A percentile compares a stretch with the other conserved stretches of the same genome.
phyloP scores from a whole-genome alignment of 305 asterid genomes.

The Rubia balearica region DNA sequence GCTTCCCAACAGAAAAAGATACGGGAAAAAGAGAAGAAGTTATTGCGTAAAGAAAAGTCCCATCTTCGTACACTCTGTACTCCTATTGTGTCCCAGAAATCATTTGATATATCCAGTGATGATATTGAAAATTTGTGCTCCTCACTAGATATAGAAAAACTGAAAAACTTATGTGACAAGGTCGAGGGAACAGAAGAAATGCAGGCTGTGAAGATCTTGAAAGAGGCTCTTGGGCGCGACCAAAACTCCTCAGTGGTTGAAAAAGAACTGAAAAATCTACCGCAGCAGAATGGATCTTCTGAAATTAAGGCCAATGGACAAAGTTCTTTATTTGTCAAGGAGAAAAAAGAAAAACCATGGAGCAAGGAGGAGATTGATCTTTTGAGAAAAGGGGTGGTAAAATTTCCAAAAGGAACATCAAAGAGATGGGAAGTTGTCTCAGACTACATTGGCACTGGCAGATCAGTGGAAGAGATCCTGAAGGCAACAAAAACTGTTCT shows the following conservation, averaged over 20 bases:
- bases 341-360: conserved; percentile 80
- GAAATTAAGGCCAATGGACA: conserved; percentile 35
- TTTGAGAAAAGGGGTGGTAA: conserved; percentile 70
- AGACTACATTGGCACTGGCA: conserved; percentile 70
- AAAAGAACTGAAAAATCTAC: conserved; percentile 27
- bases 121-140: conserved; percentile 67
- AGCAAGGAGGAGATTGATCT: conserved; percentile 85
- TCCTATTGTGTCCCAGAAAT: conserved; percentile 42
- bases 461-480: conserved; percentile 93
- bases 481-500: conserved; percentile 95
- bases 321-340: conserved; percentile 26
- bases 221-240: conserved; percentile 36
- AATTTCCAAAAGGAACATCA: conserved; percentile 93
- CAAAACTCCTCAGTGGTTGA: conserved; percentile 35
- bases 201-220: conserved; percentile 50
- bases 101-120: conserved; percentile 49
- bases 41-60: conserved; percentile 74
- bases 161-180: conserved; percentile 53
- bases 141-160: conserved; percentile 66
- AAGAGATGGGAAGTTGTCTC: conserved; percentile 97
- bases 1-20: conserved; percentile 67
- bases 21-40: conserved; percentile 80
- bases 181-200: conserved; percentile 55
- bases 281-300: conserved; percentile 52
- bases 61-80: conserved; percentile 65